Base-by-base conservation (phyloP, 352 stramenopile genomes). In the Phytophthora sojae region DNA sequence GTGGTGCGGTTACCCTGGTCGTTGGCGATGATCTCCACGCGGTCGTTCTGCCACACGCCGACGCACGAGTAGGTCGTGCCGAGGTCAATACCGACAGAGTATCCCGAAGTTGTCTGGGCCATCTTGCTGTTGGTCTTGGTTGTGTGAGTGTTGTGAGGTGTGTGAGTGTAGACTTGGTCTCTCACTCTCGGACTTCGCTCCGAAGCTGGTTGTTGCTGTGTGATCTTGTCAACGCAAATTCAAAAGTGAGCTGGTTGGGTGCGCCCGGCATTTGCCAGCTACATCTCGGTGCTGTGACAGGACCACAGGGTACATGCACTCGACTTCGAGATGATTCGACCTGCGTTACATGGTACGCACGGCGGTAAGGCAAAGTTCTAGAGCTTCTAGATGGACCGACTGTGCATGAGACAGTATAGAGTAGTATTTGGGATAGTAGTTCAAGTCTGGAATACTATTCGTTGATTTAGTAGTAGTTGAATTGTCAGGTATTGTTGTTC, bases 31-130 rank as follows among this genome's bases (percentile, higher is more conserved):
- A 99, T 93, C 76, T 99, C 95, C 7, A 98, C 94, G 25, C 91
- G 89, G 53, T 88, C 83, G 72, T 98, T 95, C 85, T 97, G 93
- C 85, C 93, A 97, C n/a, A 97, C 91, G 69, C 92, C 93, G 21
- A 98, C 94, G 73, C 94, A 98, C 57, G 91, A 97, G 77, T 98
- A 98, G 39, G 93, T 97, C 66, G 91, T 97, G 69, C 91, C 91
- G 39, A 97, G 75, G 75, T 97, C 92, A 61, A 98, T 97, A 53
- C 44, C 44, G 44, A 51, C 44, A 8, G 44, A 51, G 44, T 51
- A 51, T 51, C 44, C 44, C 6, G 44, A 51, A 11, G 44, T 51
- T 8, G 44, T 15, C 15, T 51, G 44, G 25, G 44, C 44, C 44
- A 51, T 51, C 44, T 21, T 51, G 44, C 7, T 37, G 30, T 37